Conservation (phyloP, 805 yeast genomes). For the Yarrowia deformans region DNA sequence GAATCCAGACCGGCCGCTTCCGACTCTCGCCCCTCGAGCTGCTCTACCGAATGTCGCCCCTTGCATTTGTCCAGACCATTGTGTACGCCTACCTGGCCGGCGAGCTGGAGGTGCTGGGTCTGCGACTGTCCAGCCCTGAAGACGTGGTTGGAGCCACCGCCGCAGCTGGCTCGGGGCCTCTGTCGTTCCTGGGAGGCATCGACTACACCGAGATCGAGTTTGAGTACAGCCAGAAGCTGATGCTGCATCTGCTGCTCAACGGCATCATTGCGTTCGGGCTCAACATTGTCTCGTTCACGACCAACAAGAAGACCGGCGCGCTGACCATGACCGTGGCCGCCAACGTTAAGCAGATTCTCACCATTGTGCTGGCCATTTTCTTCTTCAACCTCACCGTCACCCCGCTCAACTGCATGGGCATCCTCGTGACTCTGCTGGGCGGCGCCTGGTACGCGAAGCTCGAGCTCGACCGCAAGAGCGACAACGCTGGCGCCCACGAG, state of each 20-base stretch:
- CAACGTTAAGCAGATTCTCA: conserved; percentile 47
- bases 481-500: background rate
- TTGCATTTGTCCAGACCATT: conserved; percentile 45
- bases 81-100: conserved; percentile 47
- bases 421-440: conserved; percentile 45
- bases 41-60: conserved; percentile 47
- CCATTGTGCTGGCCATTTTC: conserved; percentile 46
- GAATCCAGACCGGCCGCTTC: conserved; percentile 47
- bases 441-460: conserved; percentile 48
- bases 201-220: conserved; percentile 41
- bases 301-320: conserved; percentile 48
- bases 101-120: conserved; percentile 42
- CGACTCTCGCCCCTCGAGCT: conserved; percentile 45
- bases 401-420: conserved; percentile 46
- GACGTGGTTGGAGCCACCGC: conserved; percentile 10
- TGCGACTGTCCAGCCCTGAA: conserved; percentile 38
- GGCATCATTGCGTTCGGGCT: conserved; percentile 47
- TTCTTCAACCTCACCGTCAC: conserved; percentile 47
- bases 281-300: conserved; percentile 47
- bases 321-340: conserved; percentile 48
- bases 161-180: background rate
- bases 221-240: conserved; percentile 42
- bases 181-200: conserved; percentile 37
- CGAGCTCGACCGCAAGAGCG: conserved; percentile 40
- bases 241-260: conserved; percentile 45